These are phyloP conservation scores for Leishmania mexicana DNA, from an alignment of 208 protist genomes.

Conservation along the genomic window DNA sequence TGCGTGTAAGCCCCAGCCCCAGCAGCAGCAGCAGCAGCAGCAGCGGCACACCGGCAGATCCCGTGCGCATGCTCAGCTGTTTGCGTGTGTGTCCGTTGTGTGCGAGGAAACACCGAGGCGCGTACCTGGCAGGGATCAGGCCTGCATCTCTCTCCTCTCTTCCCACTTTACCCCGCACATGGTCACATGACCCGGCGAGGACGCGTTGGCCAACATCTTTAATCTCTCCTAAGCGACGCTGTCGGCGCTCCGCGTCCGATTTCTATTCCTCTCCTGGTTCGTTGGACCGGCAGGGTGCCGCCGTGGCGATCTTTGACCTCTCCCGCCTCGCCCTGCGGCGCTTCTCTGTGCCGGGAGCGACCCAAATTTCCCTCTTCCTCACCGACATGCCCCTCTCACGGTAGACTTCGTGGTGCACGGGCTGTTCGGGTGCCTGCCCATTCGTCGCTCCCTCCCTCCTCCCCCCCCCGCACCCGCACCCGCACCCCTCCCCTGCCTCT, in stretches of 20 bases:
- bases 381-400: not conserved
- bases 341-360: not conserved
- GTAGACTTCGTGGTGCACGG: not conserved
- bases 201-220: not conserved
- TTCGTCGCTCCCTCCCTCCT: not conserved
- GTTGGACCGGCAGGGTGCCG: not conserved
- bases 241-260: not conserved
- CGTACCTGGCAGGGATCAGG: not conserved
- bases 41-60: not conserved
- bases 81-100: too few relatives aligned
- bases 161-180: too few relatives aligned
- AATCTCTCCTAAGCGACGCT: not conserved
- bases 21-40: not conserved
- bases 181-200: not conserved
- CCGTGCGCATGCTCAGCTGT: not conserved
- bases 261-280: not conserved
- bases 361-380: not conserved
- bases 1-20: not conserved
- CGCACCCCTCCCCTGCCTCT: too few relatives aligned
- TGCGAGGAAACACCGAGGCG: too few relatives aligned
- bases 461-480: not conserved
- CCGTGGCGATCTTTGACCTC: not conserved
- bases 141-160: not conserved
- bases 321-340: not conserved
- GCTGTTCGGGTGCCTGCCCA: not conserved